Conservation (phyloP, 176 grass and related monocot species). For the Luzula sylvatica region DNA sequence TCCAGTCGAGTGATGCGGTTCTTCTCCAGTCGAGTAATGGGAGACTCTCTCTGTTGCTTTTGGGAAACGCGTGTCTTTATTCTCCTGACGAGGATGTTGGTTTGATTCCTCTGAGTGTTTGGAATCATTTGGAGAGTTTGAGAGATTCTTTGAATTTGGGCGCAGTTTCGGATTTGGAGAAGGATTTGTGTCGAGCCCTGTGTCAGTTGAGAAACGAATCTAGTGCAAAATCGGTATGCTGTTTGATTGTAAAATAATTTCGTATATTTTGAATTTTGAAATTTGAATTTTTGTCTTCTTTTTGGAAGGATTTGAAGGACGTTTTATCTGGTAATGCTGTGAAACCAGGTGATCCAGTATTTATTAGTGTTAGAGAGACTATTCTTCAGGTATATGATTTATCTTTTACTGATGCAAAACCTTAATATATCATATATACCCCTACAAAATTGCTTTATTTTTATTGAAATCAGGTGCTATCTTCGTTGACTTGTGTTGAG, state of each 20-base stretch:
- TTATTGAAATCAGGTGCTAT: slow-evolving; percentile 52
- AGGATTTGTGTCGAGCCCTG: slow-evolving; percentile 62
- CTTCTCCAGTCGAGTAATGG: slow-evolving; percentile 44
- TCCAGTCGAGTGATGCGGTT: slow-evolving; percentile 47
- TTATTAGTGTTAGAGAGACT: slow-evolving; percentile 63
- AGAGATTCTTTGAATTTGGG: slow-evolving; percentile 36
- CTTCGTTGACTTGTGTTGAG: slow-evolving; percentile 66
- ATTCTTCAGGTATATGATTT: slow-evolving; percentile 58
- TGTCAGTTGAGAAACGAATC: slow-evolving; percentile 67
- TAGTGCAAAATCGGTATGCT: slow-evolving; percentile 49
- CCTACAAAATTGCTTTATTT: no score
- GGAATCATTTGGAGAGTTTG: slow-evolving; percentile 79
- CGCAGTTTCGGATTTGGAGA: slow-evolving; percentile 65
- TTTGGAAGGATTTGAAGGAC: slow-evolving; percentile 58
- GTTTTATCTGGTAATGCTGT: slow-evolving; percentile 28
- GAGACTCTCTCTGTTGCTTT: slow-evolving; percentile 64
- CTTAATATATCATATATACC: no score
- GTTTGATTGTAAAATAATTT: neutral
- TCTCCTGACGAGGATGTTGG: slow-evolving; percentile 72
- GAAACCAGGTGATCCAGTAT: slow-evolving; percentile 40
- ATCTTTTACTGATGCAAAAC: no score
- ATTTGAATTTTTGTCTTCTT: slow-evolving; percentile 15
- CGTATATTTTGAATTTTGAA: slow-evolving; percentile 5
- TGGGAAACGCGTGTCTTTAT: slow-evolving; percentile 86
- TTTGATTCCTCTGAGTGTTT: slow-evolving; percentile 87